phyloP scores from a whole-genome alignment of 1,284 basidiomycete genomes.

The Ceratobasidium sp. region DNA sequence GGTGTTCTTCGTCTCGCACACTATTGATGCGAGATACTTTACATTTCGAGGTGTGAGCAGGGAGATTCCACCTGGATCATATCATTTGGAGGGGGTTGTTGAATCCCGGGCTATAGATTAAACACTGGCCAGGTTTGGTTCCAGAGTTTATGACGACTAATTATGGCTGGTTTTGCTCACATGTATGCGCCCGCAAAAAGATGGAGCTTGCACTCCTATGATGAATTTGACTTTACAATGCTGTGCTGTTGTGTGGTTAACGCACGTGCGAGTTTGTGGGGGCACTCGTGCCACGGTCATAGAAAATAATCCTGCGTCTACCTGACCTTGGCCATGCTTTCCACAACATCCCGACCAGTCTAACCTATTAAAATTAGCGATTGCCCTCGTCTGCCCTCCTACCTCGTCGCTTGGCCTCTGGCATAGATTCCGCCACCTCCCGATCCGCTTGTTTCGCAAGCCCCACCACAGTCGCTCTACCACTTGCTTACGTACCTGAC shows the following conservation, averaged over 20 bases:
- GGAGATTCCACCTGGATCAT: no score
- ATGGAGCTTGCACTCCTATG: background rate
- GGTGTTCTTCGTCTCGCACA: no score
- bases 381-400: slow-evolving; percentile 49
- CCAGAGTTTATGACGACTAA: no score
- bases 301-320: slow-evolving; percentile 33
- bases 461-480: background rate
- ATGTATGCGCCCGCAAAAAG: background rate
- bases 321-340: slow-evolving; percentile 24
- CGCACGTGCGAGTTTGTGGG: slow-evolving; percentile 40
- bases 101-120: no score
- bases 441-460: slow-evolving; percentile 1
- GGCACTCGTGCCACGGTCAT: slow-evolving; percentile 16
- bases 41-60: no score
- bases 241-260: slow-evolving; percentile 32
- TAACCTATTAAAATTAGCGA: slow-evolving; percentile 52
- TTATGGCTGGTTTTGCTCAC: background rate
- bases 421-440: background rate
- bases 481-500: slow-evolving; percentile 28
- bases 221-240: slow-evolving; percentile 15
- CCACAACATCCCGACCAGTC: slow-evolving; percentile 47
- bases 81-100: no score
- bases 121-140: no score
- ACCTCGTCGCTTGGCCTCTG: slow-evolving; percentile 35
- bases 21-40: no score